These are phyloP conservation scores for Talaromyces sp. DNA, from an alignment of 2,329 filamentous ascomycete genomes.

Conservation along the genomic window DNA sequence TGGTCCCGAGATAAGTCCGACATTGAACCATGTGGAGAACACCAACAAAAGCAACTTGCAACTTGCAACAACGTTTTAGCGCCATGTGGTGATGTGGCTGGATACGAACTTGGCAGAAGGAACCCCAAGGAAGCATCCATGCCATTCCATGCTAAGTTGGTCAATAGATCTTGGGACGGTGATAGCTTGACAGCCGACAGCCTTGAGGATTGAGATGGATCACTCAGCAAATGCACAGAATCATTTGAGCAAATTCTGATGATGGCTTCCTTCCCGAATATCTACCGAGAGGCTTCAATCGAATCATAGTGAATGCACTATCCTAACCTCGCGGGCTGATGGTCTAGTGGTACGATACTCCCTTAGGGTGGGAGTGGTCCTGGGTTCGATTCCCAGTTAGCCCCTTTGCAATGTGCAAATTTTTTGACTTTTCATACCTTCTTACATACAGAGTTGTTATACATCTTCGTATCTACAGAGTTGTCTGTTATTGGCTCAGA, in stretches of 20 bases:
- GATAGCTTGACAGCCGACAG: background rate
- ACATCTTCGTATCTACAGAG: background rate
- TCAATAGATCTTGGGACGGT: background rate
- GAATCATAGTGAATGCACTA: background rate
- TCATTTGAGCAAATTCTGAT: background rate
- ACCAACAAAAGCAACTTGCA: background rate
- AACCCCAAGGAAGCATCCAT: background rate
- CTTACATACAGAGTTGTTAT: background rate
- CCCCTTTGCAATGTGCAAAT: background rate
- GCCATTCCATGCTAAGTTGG: background rate
- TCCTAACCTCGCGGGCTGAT: background rate
- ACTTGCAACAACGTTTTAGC: background rate
- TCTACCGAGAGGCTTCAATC: fast-evolving
- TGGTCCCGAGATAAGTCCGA: constrained; percentile 3
- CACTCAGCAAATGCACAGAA: background rate
- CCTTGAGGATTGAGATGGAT: background rate
- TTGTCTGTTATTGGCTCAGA: background rate
- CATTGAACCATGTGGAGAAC: constrained; percentile 7
- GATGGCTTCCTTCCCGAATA: background rate
- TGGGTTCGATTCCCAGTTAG: constrained; percentile 16
- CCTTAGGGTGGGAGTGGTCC: constrained; percentile 15
- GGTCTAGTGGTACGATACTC: constrained; percentile 16
- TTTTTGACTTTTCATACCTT: background rate
- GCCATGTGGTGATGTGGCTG: constrained; percentile 12
- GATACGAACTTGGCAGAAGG: background rate